Base-by-base conservation (phyloP, 1,284 basidiomycete species). In the Puccinia coronata region DNA sequence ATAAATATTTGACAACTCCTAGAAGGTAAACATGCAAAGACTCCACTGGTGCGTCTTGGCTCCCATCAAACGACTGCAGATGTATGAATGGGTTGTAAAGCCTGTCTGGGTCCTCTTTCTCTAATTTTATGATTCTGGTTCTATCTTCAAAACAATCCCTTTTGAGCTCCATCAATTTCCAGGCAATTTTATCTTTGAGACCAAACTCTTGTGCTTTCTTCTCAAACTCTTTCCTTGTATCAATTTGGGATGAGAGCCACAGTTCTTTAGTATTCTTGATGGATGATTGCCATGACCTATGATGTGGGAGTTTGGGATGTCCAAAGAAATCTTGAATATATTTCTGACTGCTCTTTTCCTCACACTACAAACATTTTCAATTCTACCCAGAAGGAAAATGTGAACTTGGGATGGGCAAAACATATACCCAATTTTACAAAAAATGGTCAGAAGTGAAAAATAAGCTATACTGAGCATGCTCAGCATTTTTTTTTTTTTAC, bases 41-140 rank as follows among this genome's bases (percentile, higher is more conserved):
- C 34, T 71, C 69, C 18, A 71, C 69, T n/a, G 69, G 69, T 4
- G 69, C 53, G 9, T 71, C 69, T 34, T 51, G 31, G n/a, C 28
- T 20, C 1, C 69, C 47, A 71, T 71, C 69, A 53, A 71, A 71
- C 8, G 69, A 49, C 3, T 28, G 14, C n/a, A 53, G 11, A n/a
- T 51, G 16, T 14, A 71, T 9, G n/a, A 34, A 34, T 8, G 47
- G 43, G 23, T 53, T 71, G 47, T 23, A 71, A 47, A 69, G 9
- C 39, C 47, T 69, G 9, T 5, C 8, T 6, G 36, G 5, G 2
- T n/a, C 9, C 3, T 41, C 43, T 6, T n/a, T 12, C 36, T 43
- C 36, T 39, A 67, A 28, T 25, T 67, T 23, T 11, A 61, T 12
- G 4, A 61, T 61, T n/a, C 65, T 16, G 23, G 3, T 6, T 28